A percentile compares a stretch with the other conserved stretches of the same genome.
These are phyloP conservation scores for Chimonanthus praecox DNA, from an alignment of 164 flowering plant species.

Conservation along the genomic window DNA sequence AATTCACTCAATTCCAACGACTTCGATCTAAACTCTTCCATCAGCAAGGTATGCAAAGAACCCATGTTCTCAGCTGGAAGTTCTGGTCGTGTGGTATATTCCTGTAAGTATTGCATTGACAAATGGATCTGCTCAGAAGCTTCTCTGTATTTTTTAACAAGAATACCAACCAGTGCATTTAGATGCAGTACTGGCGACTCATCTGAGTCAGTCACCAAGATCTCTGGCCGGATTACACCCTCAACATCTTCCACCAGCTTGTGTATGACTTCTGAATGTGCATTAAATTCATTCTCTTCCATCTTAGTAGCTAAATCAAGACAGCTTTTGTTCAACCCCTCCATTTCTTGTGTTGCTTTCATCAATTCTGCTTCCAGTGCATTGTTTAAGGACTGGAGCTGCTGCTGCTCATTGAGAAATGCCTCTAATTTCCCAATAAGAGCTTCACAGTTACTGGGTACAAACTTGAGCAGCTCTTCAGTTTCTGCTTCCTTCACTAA, in stretches of 20 bases:
- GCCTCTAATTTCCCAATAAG: slow-evolving; percentile 38
- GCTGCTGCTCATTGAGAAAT: slow-evolving; percentile 40
- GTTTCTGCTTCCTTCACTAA: slow-evolving; percentile 16
- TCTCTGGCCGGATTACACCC: slow-evolving; percentile 30
- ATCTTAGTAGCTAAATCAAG: slow-evolving; percentile 16
- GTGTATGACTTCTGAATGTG: slow-evolving; percentile 17
- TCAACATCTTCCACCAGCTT: slow-evolving; percentile 47
- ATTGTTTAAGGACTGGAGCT: slow-evolving; percentile 36
- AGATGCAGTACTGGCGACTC: slow-evolving; percentile 31
- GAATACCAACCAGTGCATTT: slow-evolving; percentile 40
- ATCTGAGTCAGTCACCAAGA: slow-evolving; percentile 20
- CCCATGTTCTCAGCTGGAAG: slow-evolving; percentile 3
- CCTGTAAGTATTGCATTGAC: slow-evolving; percentile 11
- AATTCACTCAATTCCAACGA: slow-evolving; percentile 34
- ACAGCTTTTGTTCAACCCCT: slow-evolving; percentile 36
- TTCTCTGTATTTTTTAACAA: slow-evolving; percentile 53
- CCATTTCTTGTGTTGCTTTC: slow-evolving; percentile 23
- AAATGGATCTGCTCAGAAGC: slow-evolving; percentile 29
- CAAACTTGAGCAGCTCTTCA: slow-evolving; percentile 30
- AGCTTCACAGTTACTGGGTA: slow-evolving; percentile 25
- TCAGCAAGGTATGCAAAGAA: slow-evolving; percentile 10
- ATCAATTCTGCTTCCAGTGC: slow-evolving; percentile 45
- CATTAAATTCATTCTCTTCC: background rate
- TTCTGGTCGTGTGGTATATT: slow-evolving; percentile 4
- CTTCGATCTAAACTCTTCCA: slow-evolving; percentile 36